Conservation (phyloP, 257 asterid species). For the Primulina tabacum region DNA sequence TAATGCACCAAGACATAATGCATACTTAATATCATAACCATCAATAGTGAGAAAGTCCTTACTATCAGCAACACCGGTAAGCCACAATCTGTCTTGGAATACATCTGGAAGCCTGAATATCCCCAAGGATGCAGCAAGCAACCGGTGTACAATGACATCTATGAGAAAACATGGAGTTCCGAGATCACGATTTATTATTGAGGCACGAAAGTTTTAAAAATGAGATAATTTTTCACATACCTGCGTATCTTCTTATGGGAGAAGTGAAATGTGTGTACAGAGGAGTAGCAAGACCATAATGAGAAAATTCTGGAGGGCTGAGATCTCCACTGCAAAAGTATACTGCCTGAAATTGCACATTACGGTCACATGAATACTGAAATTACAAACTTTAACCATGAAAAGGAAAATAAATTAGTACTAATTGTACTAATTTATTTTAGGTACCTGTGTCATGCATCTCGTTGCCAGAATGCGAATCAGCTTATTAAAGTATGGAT, state of each 20-base stretch:
- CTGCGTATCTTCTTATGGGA: slow-evolving; percentile 98
- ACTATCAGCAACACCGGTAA: slow-evolving; percentile 84
- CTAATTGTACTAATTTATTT: slow-evolving; percentile 9
- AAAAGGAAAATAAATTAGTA: slow-evolving; percentile 3
- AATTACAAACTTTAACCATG: slow-evolving; percentile 16
- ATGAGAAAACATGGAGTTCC: slow-evolving; percentile 30
- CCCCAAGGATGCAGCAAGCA: slow-evolving; percentile 97
- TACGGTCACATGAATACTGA: slow-evolving; percentile 16
- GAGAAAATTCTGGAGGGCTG: slow-evolving; percentile 80
- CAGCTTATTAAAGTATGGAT: slow-evolving; percentile 93
- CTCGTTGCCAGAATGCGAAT: slow-evolving; percentile 97
- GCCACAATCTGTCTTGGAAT: slow-evolving; percentile 73
- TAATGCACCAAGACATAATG: slow-evolving; percentile 17
- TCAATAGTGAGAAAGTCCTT: slow-evolving; percentile 32
- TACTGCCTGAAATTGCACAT: slow-evolving; percentile 65
- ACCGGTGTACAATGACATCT: slow-evolving; percentile 92
- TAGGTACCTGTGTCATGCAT: slow-evolving; percentile 97
- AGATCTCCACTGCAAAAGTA: slow-evolving; percentile 97
- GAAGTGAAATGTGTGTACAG: slow-evolving; percentile 97
- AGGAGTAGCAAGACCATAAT: slow-evolving; percentile 95
- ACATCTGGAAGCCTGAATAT: slow-evolving; percentile 75
- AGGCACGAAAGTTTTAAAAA: slow-evolving; percentile 25
- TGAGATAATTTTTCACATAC: slow-evolving; percentile 33
- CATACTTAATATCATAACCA: neutral
- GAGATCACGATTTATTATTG: slow-evolving; percentile 18